Evolutionary conservation across 768 basidiomycete genomes (phyloP).

Genomic region (Leccinum rimulosum): DNA sequence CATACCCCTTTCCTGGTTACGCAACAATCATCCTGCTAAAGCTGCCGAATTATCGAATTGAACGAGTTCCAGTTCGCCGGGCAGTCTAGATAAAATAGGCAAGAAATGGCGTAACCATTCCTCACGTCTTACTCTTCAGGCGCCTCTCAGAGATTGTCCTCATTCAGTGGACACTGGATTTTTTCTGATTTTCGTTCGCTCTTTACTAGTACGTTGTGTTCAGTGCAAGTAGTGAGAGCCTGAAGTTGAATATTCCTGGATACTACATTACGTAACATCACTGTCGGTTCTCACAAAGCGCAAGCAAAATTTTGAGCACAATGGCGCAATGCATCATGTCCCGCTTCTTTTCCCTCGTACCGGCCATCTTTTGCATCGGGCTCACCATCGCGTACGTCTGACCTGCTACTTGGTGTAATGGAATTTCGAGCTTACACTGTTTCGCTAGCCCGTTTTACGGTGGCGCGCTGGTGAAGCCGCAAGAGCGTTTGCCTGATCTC

Average conservation of each 20-base stretch:
- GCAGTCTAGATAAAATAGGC: too few species aligned
- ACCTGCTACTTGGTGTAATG: too few species aligned
- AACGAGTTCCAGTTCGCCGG: too few species aligned
- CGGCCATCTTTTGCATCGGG: conserved; percentile 28
- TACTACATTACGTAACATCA: conserved; percentile 16
- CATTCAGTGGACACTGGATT: conserved; percentile 84
- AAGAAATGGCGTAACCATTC: too few species aligned
- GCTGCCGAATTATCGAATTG: too few species aligned
- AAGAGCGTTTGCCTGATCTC: conserved; percentile 48
- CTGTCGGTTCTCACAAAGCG: conserved; percentile 12
- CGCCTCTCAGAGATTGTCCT: conserved; percentile 76
- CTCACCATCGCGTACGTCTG: conserved; percentile 31
- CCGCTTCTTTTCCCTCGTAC: conserved; percentile 41
- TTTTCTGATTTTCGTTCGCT: conserved; percentile 54
- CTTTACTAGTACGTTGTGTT: conserved; percentile 6
- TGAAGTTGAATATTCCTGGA: conserved; percentile 7
- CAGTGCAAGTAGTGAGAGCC: conserved; percentile 13
- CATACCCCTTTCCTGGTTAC: too few species aligned
- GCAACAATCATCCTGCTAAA: too few species aligned
- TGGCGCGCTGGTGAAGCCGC: conserved; percentile 53
- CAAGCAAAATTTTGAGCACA: conserved; percentile 21
- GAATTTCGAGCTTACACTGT: neutral
- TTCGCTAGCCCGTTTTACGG: conserved; percentile 53
- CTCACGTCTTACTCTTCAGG: too few species aligned
- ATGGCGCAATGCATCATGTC: conserved; percentile 59